Percentiles rank a stretch among this genome's conserved stretches.
phyloP scores from a whole-genome alignment of 345 rosid species.

The Brassica carinata region DNA sequence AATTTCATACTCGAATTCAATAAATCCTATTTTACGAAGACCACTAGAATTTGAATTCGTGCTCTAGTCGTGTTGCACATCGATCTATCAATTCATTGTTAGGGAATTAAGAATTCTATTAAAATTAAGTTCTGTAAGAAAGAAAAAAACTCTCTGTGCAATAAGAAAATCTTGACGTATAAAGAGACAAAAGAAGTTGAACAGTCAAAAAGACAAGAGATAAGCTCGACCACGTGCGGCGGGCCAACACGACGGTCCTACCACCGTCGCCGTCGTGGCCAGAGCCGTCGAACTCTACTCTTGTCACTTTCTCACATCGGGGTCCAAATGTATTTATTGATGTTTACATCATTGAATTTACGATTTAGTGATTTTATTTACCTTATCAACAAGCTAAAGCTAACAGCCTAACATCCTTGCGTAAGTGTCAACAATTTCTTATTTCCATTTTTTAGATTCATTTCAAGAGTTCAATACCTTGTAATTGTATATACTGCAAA shows the following conservation, averaged over 20 bases:
- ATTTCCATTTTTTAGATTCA: not conserved
- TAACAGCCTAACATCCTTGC: constrained; percentile 5
- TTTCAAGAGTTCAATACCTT: not conserved
- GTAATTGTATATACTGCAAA: not conserved
- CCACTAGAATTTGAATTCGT: not conserved
- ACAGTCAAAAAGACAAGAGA: constrained; percentile 27
- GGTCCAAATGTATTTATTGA: constrained; percentile 20
- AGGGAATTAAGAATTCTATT: not conserved
- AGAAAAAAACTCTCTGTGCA: not conserved
- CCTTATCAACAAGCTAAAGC: not conserved
- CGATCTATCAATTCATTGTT: not conserved
- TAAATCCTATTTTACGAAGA: not conserved
- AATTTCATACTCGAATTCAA: constrained; percentile 1
- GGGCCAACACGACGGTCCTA: constrained; percentile 33
- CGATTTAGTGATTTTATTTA: not conserved
- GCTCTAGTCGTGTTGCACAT: not conserved
- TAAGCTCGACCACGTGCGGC: constrained; percentile 40
- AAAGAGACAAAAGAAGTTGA: constrained; percentile 32
- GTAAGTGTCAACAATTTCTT: not conserved
- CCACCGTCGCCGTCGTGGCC: constrained; percentile 35
- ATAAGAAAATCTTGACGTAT: constrained; percentile 2
- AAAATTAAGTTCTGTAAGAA: not conserved
- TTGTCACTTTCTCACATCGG: constrained; percentile 14
- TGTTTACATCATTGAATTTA: not conserved
- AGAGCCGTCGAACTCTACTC: constrained; percentile 7